Base-by-base conservation (phyloP, 495 filamentous ascomycete species). In the Talaromyces proteolyticus region DNA sequence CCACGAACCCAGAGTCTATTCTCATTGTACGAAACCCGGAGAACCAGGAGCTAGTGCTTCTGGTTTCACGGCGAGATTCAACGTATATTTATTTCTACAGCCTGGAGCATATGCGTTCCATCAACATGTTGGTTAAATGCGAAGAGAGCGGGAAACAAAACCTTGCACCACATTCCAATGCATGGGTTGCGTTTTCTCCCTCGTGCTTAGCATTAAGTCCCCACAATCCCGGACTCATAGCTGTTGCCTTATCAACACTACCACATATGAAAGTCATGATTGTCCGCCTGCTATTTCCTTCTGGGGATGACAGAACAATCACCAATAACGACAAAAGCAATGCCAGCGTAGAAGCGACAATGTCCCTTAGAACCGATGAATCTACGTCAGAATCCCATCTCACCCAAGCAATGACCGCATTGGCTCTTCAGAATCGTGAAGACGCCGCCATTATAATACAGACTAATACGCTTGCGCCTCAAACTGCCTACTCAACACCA, bases 261-360 rank as follows among this genome's bases (percentile, higher is more conserved):
- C 84, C 84, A 2, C 75, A 84, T 53, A 75, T 86, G 79, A 86
- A 85, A 56, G 64, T 87, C 11, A 72, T 87, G 19, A 72, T 87
- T 21, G 78, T 85, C 34, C 74, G 78, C 3, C 65, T 85, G 2
- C 58, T 85, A 11, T 65, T 82, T 45, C 80, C 80, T 16, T 58
- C 59, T 3, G 36, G 47, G 10, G 53, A 60, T 11, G 20, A 50
- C 18, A 11, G 44, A n/a, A n/a, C n/a, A n/a, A n/a, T n/a, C 29
- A 29, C 34, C 25, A 7, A 51, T 48, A 21, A 43, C 54, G 12
- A 36, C 40, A 16, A n/a, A 6, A 14, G 2, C 45, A 41, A 41
- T 22, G 18, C 20, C 49, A 29, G 19, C 49, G 34, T 18, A 23
- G 12, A 20, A n/a, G n/a, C n/a, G n/a, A n/a, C n/a, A n/a, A n/a